Conservation (phyloP, 2,329 filamentous ascomycete genomes). For the Beauveria scarabaeidicola region DNA sequence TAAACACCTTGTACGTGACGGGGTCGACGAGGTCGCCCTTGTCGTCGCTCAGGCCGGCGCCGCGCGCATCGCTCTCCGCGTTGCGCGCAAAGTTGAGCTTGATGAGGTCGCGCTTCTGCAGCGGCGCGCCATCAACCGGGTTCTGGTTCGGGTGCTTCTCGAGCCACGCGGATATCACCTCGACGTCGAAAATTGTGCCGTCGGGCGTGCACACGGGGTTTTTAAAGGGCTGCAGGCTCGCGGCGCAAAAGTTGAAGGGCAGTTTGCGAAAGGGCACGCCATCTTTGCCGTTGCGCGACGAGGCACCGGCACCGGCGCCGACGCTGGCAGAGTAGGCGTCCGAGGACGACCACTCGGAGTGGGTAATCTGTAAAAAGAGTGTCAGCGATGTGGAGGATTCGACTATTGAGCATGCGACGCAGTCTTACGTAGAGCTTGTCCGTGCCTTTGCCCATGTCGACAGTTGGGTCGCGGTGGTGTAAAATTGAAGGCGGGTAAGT, state of each 20-base stretch:
- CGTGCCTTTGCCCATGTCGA: conserved; percentile 34
- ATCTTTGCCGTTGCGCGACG: conserved; percentile 39
- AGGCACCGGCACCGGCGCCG: conserved; percentile 59
- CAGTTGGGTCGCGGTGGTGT: neutral
- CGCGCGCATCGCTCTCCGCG: conserved; percentile 52
- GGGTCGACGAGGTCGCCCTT: conserved; percentile 85
- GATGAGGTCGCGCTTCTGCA: conserved; percentile 77
- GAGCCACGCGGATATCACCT: conserved; percentile 89
- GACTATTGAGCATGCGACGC: neutral
- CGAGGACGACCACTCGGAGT: conserved; percentile 92
- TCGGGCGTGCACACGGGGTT: conserved; percentile 85
- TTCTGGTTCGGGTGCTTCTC: conserved; percentile 83
- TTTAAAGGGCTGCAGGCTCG: conserved; percentile 89
- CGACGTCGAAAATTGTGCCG: conserved; percentile 90
- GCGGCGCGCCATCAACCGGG: conserved; percentile 71
- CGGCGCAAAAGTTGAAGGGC: conserved; percentile 96
- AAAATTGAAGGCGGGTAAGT: neutral
- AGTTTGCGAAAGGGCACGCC: conserved; percentile 69
- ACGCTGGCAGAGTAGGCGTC: conserved; percentile 80
- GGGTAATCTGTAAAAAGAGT: conserved; percentile 57
- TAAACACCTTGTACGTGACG: conserved; percentile 95
- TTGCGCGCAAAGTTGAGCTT: conserved; percentile 90
- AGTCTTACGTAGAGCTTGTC: conserved; percentile 36
- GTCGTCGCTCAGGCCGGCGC: conserved; percentile 40
- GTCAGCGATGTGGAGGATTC: conserved; percentile 1